These are phyloP conservation scores for Pleurotus ostreatus DNA, from an alignment of 768 basidiomycete genomes.

Conservation along the genomic window DNA sequence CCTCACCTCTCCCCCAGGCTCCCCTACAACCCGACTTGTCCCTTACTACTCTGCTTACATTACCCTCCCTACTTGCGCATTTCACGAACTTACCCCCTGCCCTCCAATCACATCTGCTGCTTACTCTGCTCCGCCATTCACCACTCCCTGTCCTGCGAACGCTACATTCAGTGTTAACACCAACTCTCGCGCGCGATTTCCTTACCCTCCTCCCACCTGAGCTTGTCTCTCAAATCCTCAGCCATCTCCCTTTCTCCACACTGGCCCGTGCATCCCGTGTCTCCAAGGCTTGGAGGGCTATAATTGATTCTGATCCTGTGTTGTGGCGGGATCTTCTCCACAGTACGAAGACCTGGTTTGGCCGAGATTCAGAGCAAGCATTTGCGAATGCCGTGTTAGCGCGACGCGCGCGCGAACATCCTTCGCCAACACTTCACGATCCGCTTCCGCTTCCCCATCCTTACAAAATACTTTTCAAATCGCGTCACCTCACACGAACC, in stretches of 20 bases:
- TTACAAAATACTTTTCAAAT: slow-evolving; percentile 91
- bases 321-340: slow-evolving; percentile 88
- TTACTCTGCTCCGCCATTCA: slow-evolving; percentile 89
- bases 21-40: slow-evolving; percentile 81
- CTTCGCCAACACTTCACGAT: slow-evolving; percentile 2
- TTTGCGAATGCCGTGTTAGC: slow-evolving; percentile 72
- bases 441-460: slow-evolving; percentile 45
- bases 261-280: slow-evolving; percentile 88
- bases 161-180: slow-evolving; percentile 82
- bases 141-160: slow-evolving; percentile 89
- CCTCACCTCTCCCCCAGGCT: slow-evolving; percentile 63
- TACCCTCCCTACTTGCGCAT: slow-evolving; percentile 78
- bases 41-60: slow-evolving; percentile 78
- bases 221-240: slow-evolving; percentile 84
- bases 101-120: slow-evolving; percentile 89
- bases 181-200: slow-evolving; percentile 92
- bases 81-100: slow-evolving; percentile 77
- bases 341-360: slow-evolving; percentile 85
- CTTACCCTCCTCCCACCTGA: slow-evolving; percentile 89
- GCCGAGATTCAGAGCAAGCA: slow-evolving; percentile 75
- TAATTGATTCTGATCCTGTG: slow-evolving; percentile 86
- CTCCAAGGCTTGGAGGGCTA: slow-evolving; percentile 84
- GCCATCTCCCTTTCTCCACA: slow-evolving; percentile 76
- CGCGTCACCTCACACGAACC: slow-evolving; percentile 73
- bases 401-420: slow-evolving; percentile 42